Conservation (phyloP, 2,329 filamentous ascomycete genomes). For the Dothistroma pini region DNA sequence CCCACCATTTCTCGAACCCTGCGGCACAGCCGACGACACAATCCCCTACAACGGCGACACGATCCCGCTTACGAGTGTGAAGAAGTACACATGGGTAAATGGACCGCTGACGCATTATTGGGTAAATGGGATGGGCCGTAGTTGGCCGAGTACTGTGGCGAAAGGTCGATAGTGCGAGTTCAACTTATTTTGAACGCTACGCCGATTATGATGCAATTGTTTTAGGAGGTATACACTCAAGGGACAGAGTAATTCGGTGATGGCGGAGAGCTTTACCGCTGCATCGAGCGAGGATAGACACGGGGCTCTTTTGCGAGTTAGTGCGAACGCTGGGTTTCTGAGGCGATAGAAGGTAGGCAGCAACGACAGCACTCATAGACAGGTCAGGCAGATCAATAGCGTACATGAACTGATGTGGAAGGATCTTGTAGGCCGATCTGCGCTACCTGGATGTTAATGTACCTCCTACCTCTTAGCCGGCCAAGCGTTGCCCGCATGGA, state of each 20-base stretch:
- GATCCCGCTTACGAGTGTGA: background rate
- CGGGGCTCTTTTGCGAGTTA: too few relatives aligned
- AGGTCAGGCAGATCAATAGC: background rate
- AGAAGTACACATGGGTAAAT: background rate
- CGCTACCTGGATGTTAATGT: background rate
- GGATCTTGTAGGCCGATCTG: background rate
- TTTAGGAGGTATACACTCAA: background rate
- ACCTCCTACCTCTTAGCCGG: background rate
- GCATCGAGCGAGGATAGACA: too few relatives aligned
- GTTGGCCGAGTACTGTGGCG: constrained; percentile 1
- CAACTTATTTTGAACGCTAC: constrained; percentile 7
- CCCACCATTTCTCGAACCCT: constrained; percentile 41
- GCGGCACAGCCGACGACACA: constrained; percentile 40
- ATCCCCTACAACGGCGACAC: constrained; percentile 36
- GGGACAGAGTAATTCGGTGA: background rate
- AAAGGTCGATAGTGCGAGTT: background rate
- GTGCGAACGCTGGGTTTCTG: background rate
- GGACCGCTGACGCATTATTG: constrained; percentile 3
- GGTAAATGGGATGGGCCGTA: background rate
- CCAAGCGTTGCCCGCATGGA: background rate
- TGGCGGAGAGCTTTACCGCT: background rate
- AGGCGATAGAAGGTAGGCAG: background rate
- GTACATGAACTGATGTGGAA: background rate
- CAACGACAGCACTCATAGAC: background rate
- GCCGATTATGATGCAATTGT: constrained; percentile 3